Base-by-base conservation (phyloP, 345 rosid genomes). In the Salix koriyanagi region DNA sequence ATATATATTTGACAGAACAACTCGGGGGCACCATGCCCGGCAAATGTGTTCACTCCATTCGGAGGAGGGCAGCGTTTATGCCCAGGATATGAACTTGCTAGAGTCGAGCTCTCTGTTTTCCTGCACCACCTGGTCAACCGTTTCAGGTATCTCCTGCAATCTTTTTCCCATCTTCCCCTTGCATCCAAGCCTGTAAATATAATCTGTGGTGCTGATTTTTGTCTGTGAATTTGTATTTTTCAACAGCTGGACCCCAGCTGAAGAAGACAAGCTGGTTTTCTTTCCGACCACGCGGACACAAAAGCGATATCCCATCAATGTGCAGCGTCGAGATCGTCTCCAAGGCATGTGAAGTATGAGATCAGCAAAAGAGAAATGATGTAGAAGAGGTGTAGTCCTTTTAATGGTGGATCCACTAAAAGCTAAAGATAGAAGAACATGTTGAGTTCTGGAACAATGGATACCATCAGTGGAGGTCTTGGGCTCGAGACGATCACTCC, bases 201-300 rank as follows among this genome's bases (percentile, higher is more conserved):
- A 19, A 2, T 54, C 10, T 8, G 25, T 2, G 0, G 23, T 54
- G 25, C 37, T 67, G 3, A 30, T 41, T 16, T 30, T 70, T 6
- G 2, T 30, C 30, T 15, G 37, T 71, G 5, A 37, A n/a, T 5
- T 23, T 13, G 39, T 14, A 10, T 52, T 41, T 1, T 21, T 54
- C 67, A 15, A 25, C 82, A 94, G 99, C 81, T 96, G 98, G 99
- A 84, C 72, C 70, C 94, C 97, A 6, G 96, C 96, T 1, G 97
- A 91, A 75, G 82, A 94, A 80, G 97, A 96, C 77, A 92, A 88
- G 90, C 48, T 96, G 71, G 87, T 96, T 0, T 96, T 94, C 90
- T 96, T 96, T 77, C 98, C 97, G 4, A 96, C 99, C 0, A 94
- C 97, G 19, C 83, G 97, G 83, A 96, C 91, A 34, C 94, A 90